phyloP scores from a whole-genome alignment of 306 rosid genomes.

The Urtica urens region DNA sequence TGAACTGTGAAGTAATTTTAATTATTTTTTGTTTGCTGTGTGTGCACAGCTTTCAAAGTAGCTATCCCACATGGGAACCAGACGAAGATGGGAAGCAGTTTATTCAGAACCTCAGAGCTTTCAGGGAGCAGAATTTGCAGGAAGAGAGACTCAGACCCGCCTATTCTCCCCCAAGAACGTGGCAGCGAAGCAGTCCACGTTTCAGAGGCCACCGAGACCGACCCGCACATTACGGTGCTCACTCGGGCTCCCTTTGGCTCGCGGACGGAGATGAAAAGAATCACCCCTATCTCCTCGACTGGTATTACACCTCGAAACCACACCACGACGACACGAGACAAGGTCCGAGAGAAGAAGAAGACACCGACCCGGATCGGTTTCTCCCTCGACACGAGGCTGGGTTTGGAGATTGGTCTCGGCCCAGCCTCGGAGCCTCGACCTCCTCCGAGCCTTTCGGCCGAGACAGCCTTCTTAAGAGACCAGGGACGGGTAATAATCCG shows the following conservation, averaged over 20 bases:
- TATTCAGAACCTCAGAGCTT: slow-evolving; percentile 43
- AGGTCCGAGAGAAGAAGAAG: slow-evolving; percentile 14
- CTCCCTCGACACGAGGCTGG: slow-evolving; percentile 26
- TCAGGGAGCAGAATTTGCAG: slow-evolving; percentile 48
- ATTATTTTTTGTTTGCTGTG: slow-evolving; percentile 11
- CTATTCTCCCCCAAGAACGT: slow-evolving; percentile 37
- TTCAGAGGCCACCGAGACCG: slow-evolving; percentile 31
- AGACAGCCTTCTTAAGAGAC: slow-evolving; percentile 34
- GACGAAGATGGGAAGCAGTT: slow-evolving; percentile 55
- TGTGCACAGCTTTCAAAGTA: slow-evolving; percentile 85
- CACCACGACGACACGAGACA: slow-evolving; percentile 11
- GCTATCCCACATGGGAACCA: slow-evolving; percentile 78
- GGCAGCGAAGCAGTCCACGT: slow-evolving; percentile 35
- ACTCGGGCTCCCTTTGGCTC: slow-evolving; percentile 46
- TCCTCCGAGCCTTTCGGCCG: slow-evolving; percentile 47
- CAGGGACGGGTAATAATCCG: slow-evolving; percentile 11
- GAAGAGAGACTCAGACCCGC: slow-evolving; percentile 24
- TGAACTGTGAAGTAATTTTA: slow-evolving; percentile 4
- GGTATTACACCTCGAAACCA: slow-evolving; percentile 59
- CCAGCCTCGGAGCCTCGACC: slow-evolving; percentile 66
- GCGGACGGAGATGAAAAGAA: slow-evolving; percentile 42
- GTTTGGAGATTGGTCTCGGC: slow-evolving; percentile 27
- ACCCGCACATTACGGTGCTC: slow-evolving; percentile 27
- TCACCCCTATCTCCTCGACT: slow-evolving; percentile 69
- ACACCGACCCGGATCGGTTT: slow-evolving; percentile 36